Evolutionary conservation across 257 asterid species (phyloP).

Genomic region (Jacaranda mimosifolia): DNA sequence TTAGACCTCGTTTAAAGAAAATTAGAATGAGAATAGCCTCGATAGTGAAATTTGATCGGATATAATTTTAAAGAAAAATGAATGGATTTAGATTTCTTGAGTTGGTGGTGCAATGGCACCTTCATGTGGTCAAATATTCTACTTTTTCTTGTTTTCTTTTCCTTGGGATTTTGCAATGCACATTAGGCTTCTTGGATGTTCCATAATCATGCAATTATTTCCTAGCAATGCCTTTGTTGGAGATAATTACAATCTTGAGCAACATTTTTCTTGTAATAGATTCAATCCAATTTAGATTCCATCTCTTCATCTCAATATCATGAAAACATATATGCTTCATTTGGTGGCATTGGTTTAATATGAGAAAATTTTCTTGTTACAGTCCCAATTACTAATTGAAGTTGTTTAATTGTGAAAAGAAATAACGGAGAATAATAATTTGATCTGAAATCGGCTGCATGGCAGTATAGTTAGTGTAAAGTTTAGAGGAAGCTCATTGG

Average conservation of each 20-base stretch:
- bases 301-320: neutral
- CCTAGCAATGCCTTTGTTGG: neutral
- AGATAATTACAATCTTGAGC: slow-evolving; percentile 1
- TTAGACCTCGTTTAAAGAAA: neutral
- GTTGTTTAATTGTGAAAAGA: neutral
- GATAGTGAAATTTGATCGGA: neutral
- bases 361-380: neutral
- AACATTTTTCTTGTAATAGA: too few relatives aligned
- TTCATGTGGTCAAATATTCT: neutral
- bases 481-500: neutral
- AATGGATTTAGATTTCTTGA: neutral
- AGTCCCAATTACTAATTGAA: neutral
- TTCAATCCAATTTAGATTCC: neutral
- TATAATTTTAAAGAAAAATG: neutral
- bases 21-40: neutral
- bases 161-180: neutral
- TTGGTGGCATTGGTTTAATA: slow-evolving; percentile 4
- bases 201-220: neutral
- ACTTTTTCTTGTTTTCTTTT: neutral
- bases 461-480: neutral
- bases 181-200: neutral
- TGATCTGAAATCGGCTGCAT: neutral
- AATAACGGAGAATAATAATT: neutral
- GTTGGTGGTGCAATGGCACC: neutral
- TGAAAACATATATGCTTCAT: neutral